Percentiles rank a stretch among this genome's conserved stretches.
These are phyloP conservation scores for Neolentinus lepideus DNA, from an alignment of 1,284 basidiomycete species.

Conservation along the genomic window DNA sequence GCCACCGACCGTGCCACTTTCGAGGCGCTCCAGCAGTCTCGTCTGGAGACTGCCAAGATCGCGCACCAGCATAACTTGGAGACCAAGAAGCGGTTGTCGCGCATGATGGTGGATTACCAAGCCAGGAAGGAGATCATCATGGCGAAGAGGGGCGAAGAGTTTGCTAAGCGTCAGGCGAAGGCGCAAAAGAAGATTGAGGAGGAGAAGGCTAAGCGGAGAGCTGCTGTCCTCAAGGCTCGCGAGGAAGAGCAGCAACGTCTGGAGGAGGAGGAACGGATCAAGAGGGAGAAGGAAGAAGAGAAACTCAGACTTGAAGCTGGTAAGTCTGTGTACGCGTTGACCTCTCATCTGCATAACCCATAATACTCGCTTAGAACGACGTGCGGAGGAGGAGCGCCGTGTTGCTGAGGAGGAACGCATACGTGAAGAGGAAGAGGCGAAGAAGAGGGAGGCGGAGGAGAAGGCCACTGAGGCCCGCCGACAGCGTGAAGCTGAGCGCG, in stretches of 20 bases:
- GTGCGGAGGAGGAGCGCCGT: constrained; percentile 44
- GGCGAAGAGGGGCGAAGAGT: constrained; percentile 65
- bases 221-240: constrained; percentile 43
- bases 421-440: constrained; percentile 42
- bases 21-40: constrained; percentile 55
- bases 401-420: constrained; percentile 43
- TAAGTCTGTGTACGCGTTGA: constrained; percentile 23
- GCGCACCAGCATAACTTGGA: constrained; percentile 69
- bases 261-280: constrained; percentile 42
- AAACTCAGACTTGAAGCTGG: constrained; percentile 45
- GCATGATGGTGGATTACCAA: constrained; percentile 75
- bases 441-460: constrained; percentile 57
- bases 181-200: constrained; percentile 74
- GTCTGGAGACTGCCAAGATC: constrained; percentile 52
- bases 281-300: constrained; percentile 44
- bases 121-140: constrained; percentile 55
- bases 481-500: constrained; percentile 63
- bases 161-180: constrained; percentile 50
- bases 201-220: constrained; percentile 77
- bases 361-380: constrained; percentile 34
- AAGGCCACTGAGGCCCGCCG: constrained; percentile 44
- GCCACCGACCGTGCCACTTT: constrained; percentile 67
- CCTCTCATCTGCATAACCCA: constrained; percentile 5
- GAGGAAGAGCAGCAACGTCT: constrained; percentile 47
- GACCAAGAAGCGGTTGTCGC: constrained; percentile 71